Percentiles rank a stretch among this genome's conserved stretches.
These are phyloP conservation scores for Chenopodium formosanum DNA, from an alignment of 148 eudicot genomes.

Conservation along the genomic window DNA sequence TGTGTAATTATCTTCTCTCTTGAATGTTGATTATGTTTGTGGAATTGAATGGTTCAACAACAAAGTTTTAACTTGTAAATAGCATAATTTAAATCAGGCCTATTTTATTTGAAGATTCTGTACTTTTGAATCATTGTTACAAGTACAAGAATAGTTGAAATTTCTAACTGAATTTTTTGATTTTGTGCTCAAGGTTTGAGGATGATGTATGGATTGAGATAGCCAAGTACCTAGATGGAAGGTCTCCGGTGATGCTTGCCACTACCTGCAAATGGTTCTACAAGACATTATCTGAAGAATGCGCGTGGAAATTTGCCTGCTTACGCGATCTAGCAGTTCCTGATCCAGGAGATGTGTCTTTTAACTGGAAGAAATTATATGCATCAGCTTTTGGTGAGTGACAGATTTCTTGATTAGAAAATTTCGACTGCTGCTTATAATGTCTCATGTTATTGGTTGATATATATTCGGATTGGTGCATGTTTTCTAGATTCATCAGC, in stretches of 20 bases:
- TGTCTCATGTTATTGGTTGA: conserved; percentile 2
- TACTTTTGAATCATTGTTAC: not conserved
- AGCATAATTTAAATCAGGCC: not conserved
- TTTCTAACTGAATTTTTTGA: not conserved
- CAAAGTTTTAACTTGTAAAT: not conserved
- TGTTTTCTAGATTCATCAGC: conserved; percentile 61
- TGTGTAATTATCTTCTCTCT: not conserved
- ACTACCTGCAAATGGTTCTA: conserved; percentile 80
- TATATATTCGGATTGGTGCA: conserved; percentile 83
- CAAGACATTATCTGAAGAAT: conserved; percentile 59
- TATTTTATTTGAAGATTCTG: not conserved
- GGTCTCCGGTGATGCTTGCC: conserved; percentile 71
- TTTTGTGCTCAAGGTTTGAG: conserved; percentile 49
- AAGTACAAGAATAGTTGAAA: not conserved
- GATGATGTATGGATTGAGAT: conserved; percentile 89
- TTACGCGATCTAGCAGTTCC: conserved; percentile 83
- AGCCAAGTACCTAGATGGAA: conserved; percentile 79
- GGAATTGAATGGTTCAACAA: not conserved
- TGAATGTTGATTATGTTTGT: not conserved
- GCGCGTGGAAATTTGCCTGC: conserved; percentile 80
- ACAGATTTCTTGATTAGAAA: not conserved
- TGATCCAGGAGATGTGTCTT: conserved; percentile 55
- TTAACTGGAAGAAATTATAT: conserved; percentile 75
- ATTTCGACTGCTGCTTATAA: not conserved
- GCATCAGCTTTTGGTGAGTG: conserved; percentile 66